These are phyloP conservation scores for Naegleria fowleri DNA, from an alignment of 208 protist genomes.

Conservation along the genomic window DNA sequence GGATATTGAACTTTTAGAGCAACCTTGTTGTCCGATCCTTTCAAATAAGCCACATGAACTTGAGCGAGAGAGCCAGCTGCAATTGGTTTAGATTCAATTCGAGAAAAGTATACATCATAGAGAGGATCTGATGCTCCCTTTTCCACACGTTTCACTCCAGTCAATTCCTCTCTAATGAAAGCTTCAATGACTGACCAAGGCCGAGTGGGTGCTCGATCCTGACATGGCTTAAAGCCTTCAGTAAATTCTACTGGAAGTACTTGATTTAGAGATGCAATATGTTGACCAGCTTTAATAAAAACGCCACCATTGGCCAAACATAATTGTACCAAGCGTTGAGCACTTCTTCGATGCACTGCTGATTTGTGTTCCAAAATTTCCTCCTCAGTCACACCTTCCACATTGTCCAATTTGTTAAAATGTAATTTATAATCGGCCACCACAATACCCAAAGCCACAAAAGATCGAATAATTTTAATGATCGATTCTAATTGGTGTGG, in stretches of 20 bases:
- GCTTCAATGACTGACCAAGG: conserved; percentile 39
- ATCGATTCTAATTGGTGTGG: no score
- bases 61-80: conserved; percentile 88
- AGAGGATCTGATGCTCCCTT: background rate
- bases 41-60: conserved; percentile 68
- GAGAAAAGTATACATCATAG: conserved; percentile 51
- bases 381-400: background rate
- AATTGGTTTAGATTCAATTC: conserved; percentile 76
- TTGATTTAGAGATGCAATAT: conserved; percentile 83
- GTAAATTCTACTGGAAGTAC: conserved; percentile 77
- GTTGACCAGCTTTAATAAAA: conserved; percentile 88
- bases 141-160: conserved; percentile 34
- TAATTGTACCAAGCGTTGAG: background rate
- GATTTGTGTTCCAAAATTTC: background rate
- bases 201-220: conserved; percentile 47
- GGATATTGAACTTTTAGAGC: conserved; percentile 89
- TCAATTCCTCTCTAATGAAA: conserved; percentile 41
- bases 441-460: no score
- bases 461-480: no score
- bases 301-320: conserved; percentile 61
- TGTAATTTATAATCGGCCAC: no score
- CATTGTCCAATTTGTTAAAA: no score
- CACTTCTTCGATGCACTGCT: background rate
- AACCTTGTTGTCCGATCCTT: conserved; percentile 48
- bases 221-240: conserved; percentile 41